Conservation (phyloP, 352 stramenopile species). For the Phytophthora megakarya region DNA sequence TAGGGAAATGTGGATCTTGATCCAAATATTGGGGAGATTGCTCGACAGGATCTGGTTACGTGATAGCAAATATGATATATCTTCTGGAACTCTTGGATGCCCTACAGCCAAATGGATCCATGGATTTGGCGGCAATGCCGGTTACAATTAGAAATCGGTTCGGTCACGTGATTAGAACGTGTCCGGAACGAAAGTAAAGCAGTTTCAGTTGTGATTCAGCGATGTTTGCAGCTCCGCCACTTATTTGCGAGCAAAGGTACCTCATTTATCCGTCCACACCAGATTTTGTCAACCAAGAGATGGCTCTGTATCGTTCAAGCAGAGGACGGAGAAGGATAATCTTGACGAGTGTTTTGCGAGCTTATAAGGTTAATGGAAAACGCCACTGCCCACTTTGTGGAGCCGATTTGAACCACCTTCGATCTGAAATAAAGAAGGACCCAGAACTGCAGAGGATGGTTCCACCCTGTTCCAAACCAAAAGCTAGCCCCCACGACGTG, state of each 20-base stretch:
- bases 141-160: not conserved
- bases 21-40: not conserved
- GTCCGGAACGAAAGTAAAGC: conserved; percentile 10
- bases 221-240: conserved; percentile 26
- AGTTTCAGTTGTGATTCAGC: conserved; percentile 20
- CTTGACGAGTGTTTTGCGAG: conserved; percentile 18
- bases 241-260: conserved; percentile 12
- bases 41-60: not conserved
- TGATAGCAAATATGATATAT: conserved; percentile 29
- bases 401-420: conserved; percentile 11
- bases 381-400: conserved; percentile 9
- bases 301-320: conserved; percentile 7
- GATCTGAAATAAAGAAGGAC: conserved; percentile 23
- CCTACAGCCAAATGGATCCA: conserved; percentile 30
- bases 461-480: not conserved
- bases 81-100: conserved; percentile 39
- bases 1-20: conserved; percentile 32
- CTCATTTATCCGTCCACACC: conserved; percentile 22
- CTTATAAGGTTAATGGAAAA: conserved; percentile 21
- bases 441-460: conserved; percentile 17
- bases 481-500: not conserved
- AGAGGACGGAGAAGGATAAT: not conserved
- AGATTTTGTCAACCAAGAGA: conserved; percentile 27
- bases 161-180: not conserved
- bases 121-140: conserved; percentile 13